These are phyloP conservation scores for Artemisia tridentata DNA, from an alignment of 129 eudicot species.

Conservation along the genomic window DNA sequence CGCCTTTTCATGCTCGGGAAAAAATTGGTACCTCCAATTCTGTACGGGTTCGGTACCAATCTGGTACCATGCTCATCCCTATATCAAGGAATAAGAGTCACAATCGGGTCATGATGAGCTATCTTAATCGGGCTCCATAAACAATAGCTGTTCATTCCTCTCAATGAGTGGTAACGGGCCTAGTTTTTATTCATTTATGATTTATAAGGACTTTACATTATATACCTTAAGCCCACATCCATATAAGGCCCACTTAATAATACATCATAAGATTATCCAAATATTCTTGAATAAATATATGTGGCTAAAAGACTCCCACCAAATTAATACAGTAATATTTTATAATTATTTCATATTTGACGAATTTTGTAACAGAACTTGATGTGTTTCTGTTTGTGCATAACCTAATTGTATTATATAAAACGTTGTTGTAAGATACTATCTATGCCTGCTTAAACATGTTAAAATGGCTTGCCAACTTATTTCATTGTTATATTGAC, in stretches of 20 bases:
- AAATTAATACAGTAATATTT: neutral
- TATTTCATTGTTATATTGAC: neutral
- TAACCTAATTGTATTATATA: too few species aligned
- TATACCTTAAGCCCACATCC: conserved; percentile 24
- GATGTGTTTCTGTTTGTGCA: too few species aligned
- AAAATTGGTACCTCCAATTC: too few species aligned
- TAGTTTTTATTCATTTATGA: neutral
- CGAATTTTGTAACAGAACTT: too few species aligned
- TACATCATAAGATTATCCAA: neutral
- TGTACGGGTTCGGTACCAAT: neutral
- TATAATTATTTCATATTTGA: too few species aligned
- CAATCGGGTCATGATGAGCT: conserved; percentile 12
- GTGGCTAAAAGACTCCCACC: neutral
- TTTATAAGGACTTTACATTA: conserved; percentile 24
- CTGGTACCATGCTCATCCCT: neutral
- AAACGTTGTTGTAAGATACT: too few species aligned
- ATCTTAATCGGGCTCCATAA: conserved; percentile 28
- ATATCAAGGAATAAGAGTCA: neutral
- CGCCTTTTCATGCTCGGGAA: too few species aligned
- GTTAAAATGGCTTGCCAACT: neutral
- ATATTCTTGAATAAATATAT: neutral
- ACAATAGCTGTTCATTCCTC: conserved; percentile 20
- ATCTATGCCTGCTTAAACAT: too few species aligned
- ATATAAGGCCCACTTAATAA: conserved; percentile 16
- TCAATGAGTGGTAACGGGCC: conserved; percentile 21